Percentiles rank a stretch among this genome's conserved stretches.
These are phyloP conservation scores for Coemansia javaensis DNA, from an alignment of 192 early-diverging fungal species.

Conservation along the genomic window DNA sequence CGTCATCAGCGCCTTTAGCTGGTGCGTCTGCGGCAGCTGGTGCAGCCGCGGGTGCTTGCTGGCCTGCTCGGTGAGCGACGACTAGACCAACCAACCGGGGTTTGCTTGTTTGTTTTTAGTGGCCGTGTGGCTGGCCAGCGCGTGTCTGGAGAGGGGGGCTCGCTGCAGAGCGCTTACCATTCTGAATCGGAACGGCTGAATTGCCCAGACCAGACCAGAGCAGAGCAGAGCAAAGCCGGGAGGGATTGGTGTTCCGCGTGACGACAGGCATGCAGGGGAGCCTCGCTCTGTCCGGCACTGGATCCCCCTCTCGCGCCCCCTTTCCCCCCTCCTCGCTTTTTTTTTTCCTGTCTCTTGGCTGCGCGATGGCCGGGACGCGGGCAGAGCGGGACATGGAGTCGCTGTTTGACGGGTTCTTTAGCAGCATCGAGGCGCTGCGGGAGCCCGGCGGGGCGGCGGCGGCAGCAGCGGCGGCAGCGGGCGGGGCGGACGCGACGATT, in stretches of 20 bases:
- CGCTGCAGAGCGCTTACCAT: background rate
- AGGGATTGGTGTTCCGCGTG: too few relatives aligned
- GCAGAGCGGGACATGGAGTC: conserved; percentile 36
- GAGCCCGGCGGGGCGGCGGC: conserved; percentile 2
- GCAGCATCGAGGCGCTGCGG: conserved; percentile 41
- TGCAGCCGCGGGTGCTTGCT: conserved; percentile 56
- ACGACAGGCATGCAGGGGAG: too few relatives aligned
- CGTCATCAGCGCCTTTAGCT: conserved; percentile 76
- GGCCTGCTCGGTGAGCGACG: conserved; percentile 32
- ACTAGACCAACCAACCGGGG: background rate
- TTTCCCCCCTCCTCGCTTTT: background rate
- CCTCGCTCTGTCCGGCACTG: too few relatives aligned
- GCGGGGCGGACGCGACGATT: conserved; percentile 31
- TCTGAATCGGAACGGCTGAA: too few relatives aligned
- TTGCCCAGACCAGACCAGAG: too few relatives aligned
- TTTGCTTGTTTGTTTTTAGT: background rate
- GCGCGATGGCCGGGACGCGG: conserved; percentile 11
- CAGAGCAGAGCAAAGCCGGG: too few relatives aligned
- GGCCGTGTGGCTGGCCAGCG: background rate
- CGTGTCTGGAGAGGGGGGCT: too few relatives aligned
- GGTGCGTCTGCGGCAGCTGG: conserved; percentile 64
- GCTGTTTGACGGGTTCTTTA: conserved; percentile 45
- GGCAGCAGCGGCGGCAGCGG: too few relatives aligned
- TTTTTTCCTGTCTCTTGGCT: background rate
- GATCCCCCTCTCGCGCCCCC: too few relatives aligned